phyloP scores from a whole-genome alignment of 2,329 filamentous ascomycete genomes.

The Aspergillus clavatus region DNA sequence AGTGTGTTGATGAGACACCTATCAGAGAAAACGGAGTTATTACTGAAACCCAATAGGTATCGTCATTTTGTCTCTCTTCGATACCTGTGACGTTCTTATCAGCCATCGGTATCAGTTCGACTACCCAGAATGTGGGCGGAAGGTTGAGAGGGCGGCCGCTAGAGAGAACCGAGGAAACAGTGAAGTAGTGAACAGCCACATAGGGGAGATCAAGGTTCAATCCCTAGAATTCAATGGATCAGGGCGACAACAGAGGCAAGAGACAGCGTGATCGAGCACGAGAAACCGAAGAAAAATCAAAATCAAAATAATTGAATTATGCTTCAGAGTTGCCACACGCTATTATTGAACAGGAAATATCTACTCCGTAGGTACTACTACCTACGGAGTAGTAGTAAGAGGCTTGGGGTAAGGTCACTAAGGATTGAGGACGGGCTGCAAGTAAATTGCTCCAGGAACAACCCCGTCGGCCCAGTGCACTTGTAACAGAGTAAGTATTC shows the following conservation, averaged over 20 bases:
- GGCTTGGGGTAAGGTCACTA: background rate
- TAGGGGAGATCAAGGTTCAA: background rate
- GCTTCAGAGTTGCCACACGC: too few relatives aligned
- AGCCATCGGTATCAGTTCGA: background rate
- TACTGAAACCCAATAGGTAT: too few relatives aligned
- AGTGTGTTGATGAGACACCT: background rate
- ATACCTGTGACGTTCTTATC: constrained; percentile 21
- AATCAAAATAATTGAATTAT: background rate
- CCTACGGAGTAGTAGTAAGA: background rate
- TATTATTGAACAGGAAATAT: too few relatives aligned
- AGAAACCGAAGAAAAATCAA: background rate
- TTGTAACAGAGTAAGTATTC: background rate
- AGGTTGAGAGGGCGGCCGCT: too few relatives aligned
- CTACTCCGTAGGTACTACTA: too few relatives aligned
- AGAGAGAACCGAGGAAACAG: too few relatives aligned
- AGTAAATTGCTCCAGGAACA: background rate
- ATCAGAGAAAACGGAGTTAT: too few relatives aligned
- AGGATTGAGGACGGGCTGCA: too few relatives aligned
- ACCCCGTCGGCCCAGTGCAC: too few relatives aligned
- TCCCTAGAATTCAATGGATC: background rate
- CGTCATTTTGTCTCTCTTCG: too few relatives aligned
- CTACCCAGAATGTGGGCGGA: constrained; percentile 5
- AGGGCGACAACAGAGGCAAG: background rate
- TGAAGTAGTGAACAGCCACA: background rate
- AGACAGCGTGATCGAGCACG: background rate